phyloP scores from a whole-genome alignment of 495 filamentous ascomycete genomes.

The Usnea hakonensis region DNA sequence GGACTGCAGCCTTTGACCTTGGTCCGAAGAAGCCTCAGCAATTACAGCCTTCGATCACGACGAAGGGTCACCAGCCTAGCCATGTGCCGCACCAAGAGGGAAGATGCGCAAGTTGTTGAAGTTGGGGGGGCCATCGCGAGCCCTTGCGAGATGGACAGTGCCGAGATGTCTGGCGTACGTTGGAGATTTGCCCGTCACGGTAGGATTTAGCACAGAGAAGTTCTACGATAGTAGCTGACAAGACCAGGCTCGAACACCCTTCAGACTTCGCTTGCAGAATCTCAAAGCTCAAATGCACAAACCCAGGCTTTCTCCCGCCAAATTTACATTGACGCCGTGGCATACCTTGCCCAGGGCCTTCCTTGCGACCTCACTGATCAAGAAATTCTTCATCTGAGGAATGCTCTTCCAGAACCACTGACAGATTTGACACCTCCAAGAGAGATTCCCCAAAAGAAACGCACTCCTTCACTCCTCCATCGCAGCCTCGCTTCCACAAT shows the following conservation, averaged over 20 bases:
- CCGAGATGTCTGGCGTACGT: background rate
- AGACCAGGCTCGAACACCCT: conserved; percentile 5
- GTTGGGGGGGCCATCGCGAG: background rate
- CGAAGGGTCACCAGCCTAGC: background rate
- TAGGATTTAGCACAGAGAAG: background rate
- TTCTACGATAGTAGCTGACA: background rate
- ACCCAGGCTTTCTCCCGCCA: conserved; percentile 21
- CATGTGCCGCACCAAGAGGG: background rate
- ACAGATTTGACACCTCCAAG: conserved; percentile 12
- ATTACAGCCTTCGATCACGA: conserved; percentile 2
- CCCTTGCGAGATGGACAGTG: background rate
- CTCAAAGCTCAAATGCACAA: background rate
- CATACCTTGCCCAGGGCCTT: conserved; percentile 59
- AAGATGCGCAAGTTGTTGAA: background rate
- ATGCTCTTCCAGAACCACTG: conserved; percentile 37
- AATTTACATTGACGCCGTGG: conserved; percentile 57
- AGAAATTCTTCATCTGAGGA: conserved; percentile 31
- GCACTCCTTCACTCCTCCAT: conserved; percentile 45
- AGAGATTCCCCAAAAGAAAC: background rate
- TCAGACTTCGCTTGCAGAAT: conserved; percentile 9
- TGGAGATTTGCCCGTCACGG: conserved; percentile 7
- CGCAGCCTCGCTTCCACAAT: conserved; percentile 48
- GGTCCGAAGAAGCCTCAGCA: conserved; percentile 1
- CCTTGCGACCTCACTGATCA: conserved; percentile 38
- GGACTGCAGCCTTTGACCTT: background rate